Evolutionary conservation across 2,329 filamentous ascomycete species (phyloP).

Genomic region (Neobulgaria alba): DNA sequence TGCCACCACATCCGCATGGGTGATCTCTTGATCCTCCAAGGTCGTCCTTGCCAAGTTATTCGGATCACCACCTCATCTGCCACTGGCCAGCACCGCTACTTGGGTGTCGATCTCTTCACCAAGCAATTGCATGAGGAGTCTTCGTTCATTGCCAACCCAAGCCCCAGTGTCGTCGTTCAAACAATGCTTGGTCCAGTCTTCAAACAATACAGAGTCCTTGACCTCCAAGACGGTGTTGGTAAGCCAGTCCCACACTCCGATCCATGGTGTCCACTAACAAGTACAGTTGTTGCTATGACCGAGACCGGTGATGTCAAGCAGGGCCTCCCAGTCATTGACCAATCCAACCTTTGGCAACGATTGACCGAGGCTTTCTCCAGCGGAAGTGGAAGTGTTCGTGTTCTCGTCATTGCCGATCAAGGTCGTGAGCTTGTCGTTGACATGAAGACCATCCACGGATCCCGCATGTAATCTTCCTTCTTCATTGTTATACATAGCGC

Average conservation of each 20-base stretch:
- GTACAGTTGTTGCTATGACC: slow-evolving; percentile 85
- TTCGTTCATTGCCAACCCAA: slow-evolving; percentile 93
- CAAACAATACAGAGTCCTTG: slow-evolving; percentile 99
- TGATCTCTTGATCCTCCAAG: slow-evolving; percentile 97
- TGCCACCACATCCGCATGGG: slow-evolving; percentile 99
- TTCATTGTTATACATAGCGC: neutral
- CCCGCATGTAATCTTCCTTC: slow-evolving; percentile 41
- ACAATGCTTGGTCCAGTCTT: slow-evolving; percentile 99
- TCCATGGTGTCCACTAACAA: slow-evolving; percentile 8
- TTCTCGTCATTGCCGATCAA: slow-evolving; percentile 89
- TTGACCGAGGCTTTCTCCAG: slow-evolving; percentile 79
- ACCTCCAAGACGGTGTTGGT: slow-evolving; percentile 76
- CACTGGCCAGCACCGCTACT: slow-evolving; percentile 99
- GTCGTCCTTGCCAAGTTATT: slow-evolving; percentile 98
- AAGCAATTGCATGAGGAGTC: slow-evolving; percentile 99
- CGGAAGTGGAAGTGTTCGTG: slow-evolving; percentile 87
- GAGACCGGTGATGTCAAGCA: slow-evolving; percentile 98
- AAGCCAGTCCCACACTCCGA: slow-evolving; percentile 27
- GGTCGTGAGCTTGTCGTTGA: slow-evolving; percentile 94
- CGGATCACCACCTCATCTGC: slow-evolving; percentile 96
- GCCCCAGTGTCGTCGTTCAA: slow-evolving; percentile 93
- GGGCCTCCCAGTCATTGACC: slow-evolving; percentile 83
- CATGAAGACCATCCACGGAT: slow-evolving; percentile 94
- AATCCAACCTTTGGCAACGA: slow-evolving; percentile 79
- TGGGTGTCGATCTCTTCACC: slow-evolving; percentile 99